A percentile compares a stretch with the other conserved stretches of the same genome.
phyloP scores from a whole-genome alignment of 139 green algal genomes.

The Edaphochlamys debaryana region DNA sequence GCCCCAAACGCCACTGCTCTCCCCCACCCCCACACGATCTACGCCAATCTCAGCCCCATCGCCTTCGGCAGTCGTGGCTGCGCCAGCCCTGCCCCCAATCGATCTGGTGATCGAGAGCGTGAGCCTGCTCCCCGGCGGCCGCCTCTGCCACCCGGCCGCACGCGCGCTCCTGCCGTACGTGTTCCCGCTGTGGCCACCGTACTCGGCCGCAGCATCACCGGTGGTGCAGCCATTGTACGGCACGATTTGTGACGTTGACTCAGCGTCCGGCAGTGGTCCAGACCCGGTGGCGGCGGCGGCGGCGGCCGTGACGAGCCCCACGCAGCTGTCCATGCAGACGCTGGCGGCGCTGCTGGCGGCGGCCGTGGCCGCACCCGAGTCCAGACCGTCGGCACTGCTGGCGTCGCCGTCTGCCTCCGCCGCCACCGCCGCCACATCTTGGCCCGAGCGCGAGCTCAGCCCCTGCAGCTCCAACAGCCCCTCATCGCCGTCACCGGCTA shows the following conservation, averaged over 20 bases:
- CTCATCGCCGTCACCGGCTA: too few relatives aligned
- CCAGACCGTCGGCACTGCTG: not conserved
- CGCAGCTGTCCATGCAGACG: not conserved
- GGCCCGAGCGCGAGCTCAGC: too few relatives aligned
- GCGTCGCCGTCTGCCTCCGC: not conserved
- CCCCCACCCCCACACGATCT: not conserved
- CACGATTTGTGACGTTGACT: not conserved
- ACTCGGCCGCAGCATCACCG: too few relatives aligned
- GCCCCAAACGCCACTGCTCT: not conserved
- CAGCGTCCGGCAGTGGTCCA: too few relatives aligned
- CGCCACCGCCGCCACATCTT: not conserved
- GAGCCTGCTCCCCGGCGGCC: not conserved
- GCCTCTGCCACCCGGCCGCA: not conserved
- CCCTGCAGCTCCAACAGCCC: too few relatives aligned
- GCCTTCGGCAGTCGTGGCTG: not conserved
- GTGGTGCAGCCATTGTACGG: too few relatives aligned
- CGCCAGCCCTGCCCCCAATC: not conserved
- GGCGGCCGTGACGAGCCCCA: not conserved
- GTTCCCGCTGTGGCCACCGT: not conserved
- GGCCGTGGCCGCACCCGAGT: too few relatives aligned
- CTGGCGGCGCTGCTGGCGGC: constrained; percentile 1
- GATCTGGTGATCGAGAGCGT: constrained; percentile 20
- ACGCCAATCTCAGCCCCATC: not conserved
- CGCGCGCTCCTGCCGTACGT: constrained; percentile 4
- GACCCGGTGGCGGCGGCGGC: too few relatives aligned